Evolutionary conservation across 2,329 filamentous ascomycete species (phyloP).

Genomic region (Nothomitra cinnamomea): DNA sequence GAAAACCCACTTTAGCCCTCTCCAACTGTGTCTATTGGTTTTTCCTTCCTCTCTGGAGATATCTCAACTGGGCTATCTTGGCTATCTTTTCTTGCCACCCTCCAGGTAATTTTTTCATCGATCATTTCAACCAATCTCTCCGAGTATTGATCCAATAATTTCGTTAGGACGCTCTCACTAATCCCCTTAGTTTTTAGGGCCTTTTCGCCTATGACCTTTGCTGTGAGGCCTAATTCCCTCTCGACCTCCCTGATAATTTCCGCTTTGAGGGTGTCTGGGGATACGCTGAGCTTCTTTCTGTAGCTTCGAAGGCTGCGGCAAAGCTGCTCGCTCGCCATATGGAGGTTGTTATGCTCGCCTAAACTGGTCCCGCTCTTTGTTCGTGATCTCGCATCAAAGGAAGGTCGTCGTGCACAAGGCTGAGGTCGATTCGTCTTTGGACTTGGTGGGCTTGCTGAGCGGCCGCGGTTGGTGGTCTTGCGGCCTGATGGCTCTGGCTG

Average conservation of each 20-base stretch:
- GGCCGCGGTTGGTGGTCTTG: conserved; percentile 17
- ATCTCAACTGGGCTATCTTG: background rate
- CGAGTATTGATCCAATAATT: conserved; percentile 58
- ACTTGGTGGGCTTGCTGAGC: conserved; percentile 19
- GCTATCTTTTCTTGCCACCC: conserved; percentile 1
- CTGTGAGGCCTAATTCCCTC: conserved; percentile 34
- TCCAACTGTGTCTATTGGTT: background rate
- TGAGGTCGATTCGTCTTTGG: background rate
- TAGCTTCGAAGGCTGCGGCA: conserved; percentile 40
- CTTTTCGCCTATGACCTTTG: conserved; percentile 26
- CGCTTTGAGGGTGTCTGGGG: conserved; percentile 26
- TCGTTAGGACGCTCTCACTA: conserved; percentile 27
- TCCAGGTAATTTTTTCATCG: conserved; percentile 46
- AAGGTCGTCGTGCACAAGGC: conserved; percentile 23
- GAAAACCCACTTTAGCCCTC: background rate
- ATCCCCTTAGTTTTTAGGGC: background rate
- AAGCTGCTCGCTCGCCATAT: conserved; percentile 37
- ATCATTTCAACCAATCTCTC: conserved; percentile 53
- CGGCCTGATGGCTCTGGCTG: conserved; percentile 10
- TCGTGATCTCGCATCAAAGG: conserved; percentile 32
- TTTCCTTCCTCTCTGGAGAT: conserved; percentile 1
- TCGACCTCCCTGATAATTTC: conserved; percentile 37
- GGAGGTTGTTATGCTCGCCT: conserved; percentile 18
- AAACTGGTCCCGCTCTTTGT: conserved; percentile 25
- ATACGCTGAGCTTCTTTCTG: conserved; percentile 36